Percentiles rank a stretch among this genome's conserved stretches.
Evolutionary conservation across 2,329 filamentous ascomycete species (phyloP).

Genomic region (Fusarium phyllophilum): DNA sequence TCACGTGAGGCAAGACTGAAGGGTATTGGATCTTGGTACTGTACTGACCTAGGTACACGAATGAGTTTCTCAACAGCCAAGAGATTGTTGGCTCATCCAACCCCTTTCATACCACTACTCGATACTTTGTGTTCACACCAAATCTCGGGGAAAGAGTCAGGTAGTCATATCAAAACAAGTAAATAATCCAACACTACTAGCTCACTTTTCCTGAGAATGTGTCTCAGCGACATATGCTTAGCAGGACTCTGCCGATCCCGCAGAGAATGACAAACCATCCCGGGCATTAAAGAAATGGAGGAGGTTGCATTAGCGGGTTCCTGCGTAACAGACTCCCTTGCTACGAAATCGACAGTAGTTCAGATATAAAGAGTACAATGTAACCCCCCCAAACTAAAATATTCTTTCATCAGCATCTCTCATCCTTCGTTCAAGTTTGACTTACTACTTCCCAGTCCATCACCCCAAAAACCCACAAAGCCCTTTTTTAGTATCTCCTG

Average conservation of each 20-base stretch:
- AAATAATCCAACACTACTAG: background rate
- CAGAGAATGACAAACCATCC: background rate
- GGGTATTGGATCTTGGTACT: background rate
- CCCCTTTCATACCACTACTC: background rate
- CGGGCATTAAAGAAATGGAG: background rate
- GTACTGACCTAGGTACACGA: background rate
- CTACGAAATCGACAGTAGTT: accelerated
- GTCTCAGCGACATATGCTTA: background rate
- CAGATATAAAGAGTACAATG: background rate
- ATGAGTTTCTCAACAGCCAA: background rate
- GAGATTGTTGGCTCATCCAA: background rate
- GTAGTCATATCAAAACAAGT: background rate
- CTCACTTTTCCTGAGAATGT: background rate
- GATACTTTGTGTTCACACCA: background rate
- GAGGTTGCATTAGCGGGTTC: background rate
- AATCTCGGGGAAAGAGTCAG: background rate
- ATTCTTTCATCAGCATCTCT: background rate
- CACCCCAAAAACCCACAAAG: background rate
- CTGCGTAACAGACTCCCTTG: background rate
- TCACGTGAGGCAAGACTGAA: background rate
- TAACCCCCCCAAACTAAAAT: background rate
- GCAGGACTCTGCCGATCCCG: background rate
- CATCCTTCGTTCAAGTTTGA: background rate
- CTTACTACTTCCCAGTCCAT: background rate
- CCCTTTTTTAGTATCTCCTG: background rate